phyloP scores from a whole-genome alignment of 257 asterid genomes.

The Solanum gracilifrons region DNA sequence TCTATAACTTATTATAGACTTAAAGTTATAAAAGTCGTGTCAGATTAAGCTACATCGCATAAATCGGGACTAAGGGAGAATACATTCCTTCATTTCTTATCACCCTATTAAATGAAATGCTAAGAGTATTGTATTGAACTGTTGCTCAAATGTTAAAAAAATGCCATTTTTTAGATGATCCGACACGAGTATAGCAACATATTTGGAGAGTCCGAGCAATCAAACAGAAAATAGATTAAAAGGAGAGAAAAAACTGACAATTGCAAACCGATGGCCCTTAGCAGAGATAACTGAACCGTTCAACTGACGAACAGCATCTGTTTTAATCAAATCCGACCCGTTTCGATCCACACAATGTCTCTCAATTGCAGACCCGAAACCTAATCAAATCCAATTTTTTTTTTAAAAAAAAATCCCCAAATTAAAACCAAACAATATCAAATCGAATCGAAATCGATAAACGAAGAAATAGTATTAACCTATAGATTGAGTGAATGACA shows the following conservation, averaged over 20 bases:
- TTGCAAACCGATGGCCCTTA: conserved; percentile 64
- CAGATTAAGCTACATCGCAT: background rate
- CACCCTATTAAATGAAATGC: background rate
- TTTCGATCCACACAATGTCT: conserved; percentile 4
- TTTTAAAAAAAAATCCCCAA: background rate
- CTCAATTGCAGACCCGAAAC: conserved; percentile 25
- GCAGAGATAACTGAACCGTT: conserved; percentile 55
- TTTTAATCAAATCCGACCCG: conserved; percentile 14
- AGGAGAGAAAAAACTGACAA: conserved; percentile 37
- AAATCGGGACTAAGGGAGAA: rapidly evolving
- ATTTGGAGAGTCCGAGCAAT: background rate
- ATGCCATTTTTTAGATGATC: background rate
- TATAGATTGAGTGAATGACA: conserved; percentile 1
- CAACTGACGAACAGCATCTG: conserved; percentile 54
- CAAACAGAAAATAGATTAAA: background rate
- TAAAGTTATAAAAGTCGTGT: background rate
- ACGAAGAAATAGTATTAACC: background rate
- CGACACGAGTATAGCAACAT: background rate
- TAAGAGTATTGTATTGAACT: background rate
- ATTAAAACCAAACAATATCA: background rate
- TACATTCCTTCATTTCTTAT: background rate
- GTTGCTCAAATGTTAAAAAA: background rate
- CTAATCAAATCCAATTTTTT: conserved; percentile 8
- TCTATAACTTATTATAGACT: background rate
- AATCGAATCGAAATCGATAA: background rate